Evolutionary conservation across 805 yeast species (phyloP).

Genomic region (Blastobotrys americana): DNA sequence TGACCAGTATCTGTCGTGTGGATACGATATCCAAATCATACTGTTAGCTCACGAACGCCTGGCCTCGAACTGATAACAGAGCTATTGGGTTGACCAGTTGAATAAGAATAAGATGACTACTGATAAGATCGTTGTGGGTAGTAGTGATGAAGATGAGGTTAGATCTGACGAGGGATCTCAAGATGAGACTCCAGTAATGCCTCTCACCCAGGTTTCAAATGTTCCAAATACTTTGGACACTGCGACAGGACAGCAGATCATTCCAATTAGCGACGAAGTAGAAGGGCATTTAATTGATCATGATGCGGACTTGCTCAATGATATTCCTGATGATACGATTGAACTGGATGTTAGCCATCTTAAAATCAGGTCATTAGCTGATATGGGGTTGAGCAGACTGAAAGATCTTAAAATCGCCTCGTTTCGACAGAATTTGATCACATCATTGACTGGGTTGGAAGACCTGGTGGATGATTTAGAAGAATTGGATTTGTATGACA

Average conservation of each 20-base stretch:
- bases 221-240: conserved; percentile 1
- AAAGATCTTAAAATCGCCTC: conserved; percentile 51
- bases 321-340: conserved; percentile 44
- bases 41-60: no score
- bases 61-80: no score
- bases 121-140: no score
- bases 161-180: no score
- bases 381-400: conserved; percentile 52
- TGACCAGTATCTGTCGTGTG: no score
- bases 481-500: conserved; percentile 86
- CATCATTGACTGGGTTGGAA: conserved; percentile 66
- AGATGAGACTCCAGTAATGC: no score
- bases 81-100: no score
- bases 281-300: conserved; percentile 52
- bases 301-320: conserved; percentile 41
- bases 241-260: conserved; percentile 3
- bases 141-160: no score
- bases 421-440: conserved; percentile 76
- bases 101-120: no score
- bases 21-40: no score
- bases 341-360: conserved; percentile 62
- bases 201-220: background rate
- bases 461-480: conserved; percentile 49
- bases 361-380: conserved; percentile 58
- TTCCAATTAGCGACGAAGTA: conserved; percentile 11